Evolutionary conservation across 495 filamentous ascomycete species (phyloP), one percentile per base, ranked within the genome.

Genomic region (Parathielavia appendiculata): DNA sequence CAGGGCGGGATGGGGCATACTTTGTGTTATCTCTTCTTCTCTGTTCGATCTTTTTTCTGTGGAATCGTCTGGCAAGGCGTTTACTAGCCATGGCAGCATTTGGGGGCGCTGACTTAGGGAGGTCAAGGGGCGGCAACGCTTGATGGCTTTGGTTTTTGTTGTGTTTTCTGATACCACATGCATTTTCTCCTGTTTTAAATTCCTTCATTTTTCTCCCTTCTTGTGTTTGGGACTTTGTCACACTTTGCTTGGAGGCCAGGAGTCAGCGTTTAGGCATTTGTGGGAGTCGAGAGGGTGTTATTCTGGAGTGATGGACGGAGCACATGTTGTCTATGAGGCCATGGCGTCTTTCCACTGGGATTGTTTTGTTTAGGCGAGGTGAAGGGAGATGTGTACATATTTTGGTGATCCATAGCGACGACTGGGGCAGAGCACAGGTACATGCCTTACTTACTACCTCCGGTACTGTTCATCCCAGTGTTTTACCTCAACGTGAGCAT

Each of bases 141-240:
- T 23, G 45, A 41, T 43, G 30, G 34, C 4, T 19, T 51, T 22
- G 30, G 4, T 26, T 26, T 36, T 26, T 36, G 49, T 54, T 40
- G 35, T 41, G 43, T 17, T 51, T 43, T 7, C 41, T 57, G 55
- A 57, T 57, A 57, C 55, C 55, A 57, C 46, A 34, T 57, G 51
- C 55, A 36, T 50, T 57, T 30, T 56, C 20, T 50, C 12, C 16
- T 34, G 23, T 19, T 22, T 30, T 19, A 4, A 8, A 4, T 30
- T 50, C 30, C 9, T 19, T 56, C 34, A 26, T 20, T 44, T 1
- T 39, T 46, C 30, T 40, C 36, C 40, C 22, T 48, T 47, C 17
- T 52, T 38, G 30, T 54, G 39, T 32, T 30, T 2, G 26, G 26
- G 26, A 2, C 6, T 30, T 30, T 2, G 26, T 6, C 26, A 30